Evolutionary conservation across 2,329 filamentous ascomycete species (phyloP), one percentile per base, ranked within the genome.

Genomic region (Allantophomopsis cytisporea): DNA sequence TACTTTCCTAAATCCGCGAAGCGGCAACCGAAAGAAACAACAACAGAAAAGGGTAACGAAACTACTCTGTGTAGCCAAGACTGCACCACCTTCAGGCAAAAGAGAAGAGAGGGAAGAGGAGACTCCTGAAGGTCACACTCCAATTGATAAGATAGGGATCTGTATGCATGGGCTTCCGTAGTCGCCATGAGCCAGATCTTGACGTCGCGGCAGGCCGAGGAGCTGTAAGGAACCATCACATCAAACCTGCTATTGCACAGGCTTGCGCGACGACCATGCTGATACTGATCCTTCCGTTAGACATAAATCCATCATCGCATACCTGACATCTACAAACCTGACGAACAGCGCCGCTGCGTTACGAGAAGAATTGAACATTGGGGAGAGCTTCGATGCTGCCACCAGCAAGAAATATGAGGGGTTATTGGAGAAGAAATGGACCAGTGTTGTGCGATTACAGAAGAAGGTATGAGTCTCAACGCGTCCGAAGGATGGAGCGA

Each of bases 341-440:
- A 63, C 76, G 20, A 75, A 76, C 41, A 79, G 74, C 45, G 83
- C 83, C 33, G 66, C 76, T 35, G 74, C 81, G 17, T 66, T 95
- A 43, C 76, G 86, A 45, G 71, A 82, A 53, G 88, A 95, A 60
- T 64, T 84, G n/a, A 70, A 71, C 40, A 71, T 94, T 4, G 72
- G 77, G 38, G 68, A 64, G 31, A 63, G 64, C 36, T 88, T 93
- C 52, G 86, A 94, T 56, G 69, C 83, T 45, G 72, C 74, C 14
- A 94, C 85, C 15, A 73, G 80, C 39, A 94, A 94, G 67, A 94
- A 94, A 63, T 96, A 95, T 64, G 87, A 94, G 61, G 83, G 84
- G 2, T 63, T 96, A 20, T 63, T 96, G 49, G 89, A 96, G 69
- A 95, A 94, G 73, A 96, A 96, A 68, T 96, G 89, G 89, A 96